Evolutionary conservation across 257 asterid species (phyloP).

Genomic region (Solanum phureja): DNA sequence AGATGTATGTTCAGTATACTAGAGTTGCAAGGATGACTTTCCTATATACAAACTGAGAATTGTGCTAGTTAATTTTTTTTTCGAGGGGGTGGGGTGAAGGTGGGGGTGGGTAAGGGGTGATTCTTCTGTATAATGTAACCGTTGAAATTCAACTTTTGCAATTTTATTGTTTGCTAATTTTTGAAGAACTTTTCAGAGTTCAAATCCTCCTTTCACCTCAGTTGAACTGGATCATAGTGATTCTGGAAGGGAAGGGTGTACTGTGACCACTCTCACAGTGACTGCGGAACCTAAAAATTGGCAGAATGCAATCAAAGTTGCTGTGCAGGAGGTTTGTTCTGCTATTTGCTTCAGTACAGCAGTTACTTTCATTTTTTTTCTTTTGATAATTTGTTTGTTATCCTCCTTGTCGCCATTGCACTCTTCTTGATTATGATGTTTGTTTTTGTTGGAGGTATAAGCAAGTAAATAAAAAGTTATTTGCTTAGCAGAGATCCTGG

Average conservation of each 20-base stretch:
- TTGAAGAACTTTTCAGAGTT: slow-evolving; percentile 53
- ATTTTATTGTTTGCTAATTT: slow-evolving; percentile 12
- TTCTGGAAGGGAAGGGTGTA: slow-evolving; percentile 99
- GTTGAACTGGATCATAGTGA: slow-evolving; percentile 99
- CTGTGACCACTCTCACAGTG: slow-evolving; percentile 93
- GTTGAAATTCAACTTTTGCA: background rate
- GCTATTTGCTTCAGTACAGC: background rate
- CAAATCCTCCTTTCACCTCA: slow-evolving; percentile 97
- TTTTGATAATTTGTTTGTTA: background rate
- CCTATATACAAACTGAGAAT: background rate
- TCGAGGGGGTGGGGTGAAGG: background rate
- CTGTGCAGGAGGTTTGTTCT: slow-evolving; percentile 91
- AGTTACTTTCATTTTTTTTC: background rate
- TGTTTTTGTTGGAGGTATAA: background rate
- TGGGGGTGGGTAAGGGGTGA: background rate
- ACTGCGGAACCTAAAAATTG: slow-evolving; percentile 96
- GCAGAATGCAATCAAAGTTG: slow-evolving; percentile 88
- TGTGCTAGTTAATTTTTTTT: background rate
- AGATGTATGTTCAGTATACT: background rate
- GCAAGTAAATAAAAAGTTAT: background rate
- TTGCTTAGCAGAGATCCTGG: background rate
- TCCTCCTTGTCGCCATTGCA: background rate
- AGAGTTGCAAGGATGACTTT: background rate
- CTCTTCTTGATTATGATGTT: background rate
- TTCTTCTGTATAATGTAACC: background rate